Evolutionary conservation across 805 yeast genomes (phyloP), one percentile per base, ranked within the genome.

Genomic region (Candida dendrica): DNA sequence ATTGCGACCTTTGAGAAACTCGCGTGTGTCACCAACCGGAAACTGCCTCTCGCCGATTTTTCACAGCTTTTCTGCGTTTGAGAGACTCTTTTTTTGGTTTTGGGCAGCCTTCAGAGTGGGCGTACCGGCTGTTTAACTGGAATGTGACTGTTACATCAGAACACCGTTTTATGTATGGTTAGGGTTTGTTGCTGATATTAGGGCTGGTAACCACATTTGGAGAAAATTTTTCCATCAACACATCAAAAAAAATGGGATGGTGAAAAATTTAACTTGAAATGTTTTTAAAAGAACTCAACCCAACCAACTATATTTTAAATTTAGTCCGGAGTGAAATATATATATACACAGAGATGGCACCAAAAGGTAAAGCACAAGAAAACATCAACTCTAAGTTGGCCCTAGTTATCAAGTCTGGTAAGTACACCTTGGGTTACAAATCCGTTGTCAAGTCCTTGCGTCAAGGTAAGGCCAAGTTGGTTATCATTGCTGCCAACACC

Each of bases 401-500:
- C 71, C 84, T 93, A 72, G 91, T 87, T 66, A 85, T 93, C 79
- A 93, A 90, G 81, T 90, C 98, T 65, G 98, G 98, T 81, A 93
- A 93, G 79, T 91, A 88, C 83, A 84, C 97, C 86, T 84, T 93
- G 65, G 98, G 98, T 70, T 93, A 89, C 95, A 91, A 91, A 81
- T 87, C 97, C 61, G 91, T 95, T 71, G 84, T 93, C 74, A 93
- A 93, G 87, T 77, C 98, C 62, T 80, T 93, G 71, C 90, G 99
- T 81, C 87, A 87, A 72, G 97, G 96, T 70, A 91, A 91, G 83
- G 95, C 98, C 63, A 93, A 93, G 87, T 83, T 93, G 73, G 77
- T 93, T 70, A 84, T 93, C 77, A 81, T 93, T 66, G 96, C 99
- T 65, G 93, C 95, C 71, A 93, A 93, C 93, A 93, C 98, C 67